phyloP scores from a whole-genome alignment of 192 early-diverging fungal genomes.

The Backusella luteola region DNA sequence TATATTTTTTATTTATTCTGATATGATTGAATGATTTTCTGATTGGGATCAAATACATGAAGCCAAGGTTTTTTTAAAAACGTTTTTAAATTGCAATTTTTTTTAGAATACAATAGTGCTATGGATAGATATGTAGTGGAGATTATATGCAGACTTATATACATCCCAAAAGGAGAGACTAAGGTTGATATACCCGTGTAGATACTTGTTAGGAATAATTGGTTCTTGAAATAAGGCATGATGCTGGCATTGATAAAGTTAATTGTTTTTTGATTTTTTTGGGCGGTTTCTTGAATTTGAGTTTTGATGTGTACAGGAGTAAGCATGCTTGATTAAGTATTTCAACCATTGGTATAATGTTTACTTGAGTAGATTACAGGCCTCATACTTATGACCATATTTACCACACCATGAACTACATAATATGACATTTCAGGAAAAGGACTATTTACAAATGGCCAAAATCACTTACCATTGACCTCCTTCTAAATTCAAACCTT shows the following conservation, averaged over 20 bases:
- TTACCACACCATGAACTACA: slow-evolving; percentile 33
- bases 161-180: not conserved
- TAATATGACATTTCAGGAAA: not conserved
- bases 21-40: not conserved
- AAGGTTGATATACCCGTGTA: not conserved
- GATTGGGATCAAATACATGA: not conserved
- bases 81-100: not conserved
- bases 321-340: not conserved
- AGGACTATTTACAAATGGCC: not conserved
- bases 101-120: not conserved
- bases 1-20: not conserved
- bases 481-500: slow-evolving; percentile 26
- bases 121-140: not conserved
- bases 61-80: not conserved
- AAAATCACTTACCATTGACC: slow-evolving; percentile 27
- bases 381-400: slow-evolving; percentile 25
- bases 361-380: slow-evolving; percentile 25
- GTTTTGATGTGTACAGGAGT: not conserved
- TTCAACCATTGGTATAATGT: not conserved
- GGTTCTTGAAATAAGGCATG: not conserved
- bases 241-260: not conserved
- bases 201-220: not conserved
- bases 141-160: slow-evolving; percentile 5
- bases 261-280: not conserved
- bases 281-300: not conserved